Percentiles rank a stretch among this genome's conserved stretches.
phyloP scores from a whole-genome alignment of 768 basidiomycete genomes.

The Piloderma croceum region DNA sequence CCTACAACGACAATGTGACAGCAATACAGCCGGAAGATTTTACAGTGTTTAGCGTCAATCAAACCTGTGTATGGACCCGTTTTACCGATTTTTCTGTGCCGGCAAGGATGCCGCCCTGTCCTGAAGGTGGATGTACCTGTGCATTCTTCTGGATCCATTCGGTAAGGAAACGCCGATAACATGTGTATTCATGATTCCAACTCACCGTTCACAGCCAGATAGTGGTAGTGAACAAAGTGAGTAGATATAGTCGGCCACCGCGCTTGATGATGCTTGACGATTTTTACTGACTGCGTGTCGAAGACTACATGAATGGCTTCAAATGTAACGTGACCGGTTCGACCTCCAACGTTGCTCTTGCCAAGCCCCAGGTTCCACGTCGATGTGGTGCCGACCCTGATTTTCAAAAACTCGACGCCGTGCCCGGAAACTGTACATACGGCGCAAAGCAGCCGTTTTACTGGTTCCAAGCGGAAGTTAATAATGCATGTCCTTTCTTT shows the following conservation, averaged over 20 bases:
- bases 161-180: conserved; percentile 23
- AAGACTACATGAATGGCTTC: conserved; percentile 75
- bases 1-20: conserved; percentile 61
- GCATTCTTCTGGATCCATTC: conserved; percentile 74
- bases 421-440: conserved; percentile 63
- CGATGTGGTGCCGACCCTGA: conserved; percentile 58
- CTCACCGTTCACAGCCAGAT: conserved; percentile 32
- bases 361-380: conserved; percentile 52
- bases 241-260: no score
- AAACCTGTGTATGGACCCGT: conserved; percentile 68
- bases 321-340: conserved; percentile 55
- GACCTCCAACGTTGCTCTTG: conserved; percentile 46
- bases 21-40: conserved; percentile 63
- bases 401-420: conserved; percentile 36
- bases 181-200: no score
- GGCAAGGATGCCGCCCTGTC: conserved; percentile 60
- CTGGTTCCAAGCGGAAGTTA: conserved; percentile 59
- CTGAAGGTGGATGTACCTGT: conserved; percentile 57
- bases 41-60: conserved; percentile 68
- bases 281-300: conserved; percentile 1
- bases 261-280: not conserved
- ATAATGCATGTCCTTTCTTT: conserved; percentile 43
- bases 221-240: conserved; percentile 61
- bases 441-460: conserved; percentile 64
- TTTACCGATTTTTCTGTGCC: conserved; percentile 70